Percentiles rank a stretch among this genome's conserved stretches.
These are phyloP conservation scores for Stylosanthes scabra DNA, from an alignment of 331 rosid species.

Conservation along the genomic window DNA sequence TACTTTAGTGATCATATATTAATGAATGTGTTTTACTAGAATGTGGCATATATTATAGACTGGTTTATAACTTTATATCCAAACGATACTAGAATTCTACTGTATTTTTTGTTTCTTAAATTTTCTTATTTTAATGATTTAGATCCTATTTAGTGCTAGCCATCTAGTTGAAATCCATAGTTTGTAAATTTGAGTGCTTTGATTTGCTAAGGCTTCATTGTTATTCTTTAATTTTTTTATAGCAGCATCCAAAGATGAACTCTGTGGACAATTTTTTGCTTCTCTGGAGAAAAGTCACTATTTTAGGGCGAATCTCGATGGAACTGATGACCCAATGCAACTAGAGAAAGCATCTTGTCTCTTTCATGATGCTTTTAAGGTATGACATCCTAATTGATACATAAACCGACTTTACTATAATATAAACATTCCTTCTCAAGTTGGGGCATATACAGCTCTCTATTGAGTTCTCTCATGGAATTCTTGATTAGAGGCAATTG, in stretches of 20 bases:
- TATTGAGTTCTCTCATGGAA: no score
- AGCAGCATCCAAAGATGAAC: slow-evolving; percentile 80
- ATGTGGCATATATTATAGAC: not conserved
- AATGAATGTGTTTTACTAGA: slow-evolving; percentile 6
- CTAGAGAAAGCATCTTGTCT: slow-evolving; percentile 74
- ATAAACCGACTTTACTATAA: no score
- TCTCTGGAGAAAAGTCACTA: slow-evolving; percentile 74
- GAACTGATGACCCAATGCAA: slow-evolving; percentile 73
- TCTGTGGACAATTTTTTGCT: slow-evolving; percentile 77
- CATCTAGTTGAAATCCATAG: slow-evolving; percentile 3
- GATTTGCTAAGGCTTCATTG: slow-evolving; percentile 11
- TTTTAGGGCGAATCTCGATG: slow-evolving; percentile 68
- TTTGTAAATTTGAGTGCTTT: slow-evolving; percentile 23
- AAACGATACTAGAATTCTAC: not conserved
- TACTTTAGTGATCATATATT: slow-evolving; percentile 28
- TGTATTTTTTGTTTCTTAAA: not conserved
- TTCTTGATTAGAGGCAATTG: no score
- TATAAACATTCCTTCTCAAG: no score
- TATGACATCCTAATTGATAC: slow-evolving; percentile 42
- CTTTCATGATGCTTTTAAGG: slow-evolving; percentile 68
- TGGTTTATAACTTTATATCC: not conserved
- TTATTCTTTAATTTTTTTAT: slow-evolving; percentile 41
- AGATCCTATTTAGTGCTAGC: slow-evolving; percentile 7
- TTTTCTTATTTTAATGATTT: not conserved
- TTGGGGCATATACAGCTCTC: no score